Base-by-base conservation (phyloP, 345 rosid genomes). In the Pistacia integerrima region DNA sequence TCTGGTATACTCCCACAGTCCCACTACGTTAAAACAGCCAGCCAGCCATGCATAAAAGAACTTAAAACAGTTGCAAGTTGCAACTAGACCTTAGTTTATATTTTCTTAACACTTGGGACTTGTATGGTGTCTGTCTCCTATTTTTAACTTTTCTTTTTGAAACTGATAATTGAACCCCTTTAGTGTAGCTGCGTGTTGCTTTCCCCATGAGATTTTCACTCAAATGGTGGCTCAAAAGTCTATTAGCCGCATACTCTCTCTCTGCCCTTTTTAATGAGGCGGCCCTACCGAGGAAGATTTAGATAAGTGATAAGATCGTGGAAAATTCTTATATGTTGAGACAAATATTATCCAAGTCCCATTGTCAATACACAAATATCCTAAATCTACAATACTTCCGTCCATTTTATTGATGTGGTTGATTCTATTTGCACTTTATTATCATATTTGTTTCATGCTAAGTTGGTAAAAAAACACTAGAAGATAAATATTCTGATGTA, bases 11-110 rank as follows among this genome's bases (percentile, higher is more conserved):
- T 38, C 41, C 41, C 4, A 38, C 41, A 36, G 25, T 25, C 33
- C 33, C 33, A 30, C 33, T 30, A 38, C 41, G 41, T 38, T 38
- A 6, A 38, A 38, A 38, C 7, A 38, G 41, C 41, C 41, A 38
- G 5, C 41, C 41, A 41, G 8, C 6, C 8, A 41, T 41, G 6
- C 9, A 41, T 41, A 41, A 4, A 41, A 41, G 7, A 41, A 41
- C 44, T 41, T 41, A 25, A 41, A 38, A 41, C 22, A 7, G 14
- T 22, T 46, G 41, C 28, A 16, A 41, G 1, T 7, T 5, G 28
- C 64, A 22, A 54, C 48, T 57, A 56, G 72, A 28, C 35, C 52
- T 57, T 66, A 57, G 13, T 57, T 67, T 67, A 57, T 75, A 48
- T 44, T 64, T 74, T 74, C 2, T 52, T 55, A 3, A 25, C 41